Evolutionary conservation across 371 early-diverging fungal genomes (phyloP).

Genomic region (Funneliformis caledonium): DNA sequence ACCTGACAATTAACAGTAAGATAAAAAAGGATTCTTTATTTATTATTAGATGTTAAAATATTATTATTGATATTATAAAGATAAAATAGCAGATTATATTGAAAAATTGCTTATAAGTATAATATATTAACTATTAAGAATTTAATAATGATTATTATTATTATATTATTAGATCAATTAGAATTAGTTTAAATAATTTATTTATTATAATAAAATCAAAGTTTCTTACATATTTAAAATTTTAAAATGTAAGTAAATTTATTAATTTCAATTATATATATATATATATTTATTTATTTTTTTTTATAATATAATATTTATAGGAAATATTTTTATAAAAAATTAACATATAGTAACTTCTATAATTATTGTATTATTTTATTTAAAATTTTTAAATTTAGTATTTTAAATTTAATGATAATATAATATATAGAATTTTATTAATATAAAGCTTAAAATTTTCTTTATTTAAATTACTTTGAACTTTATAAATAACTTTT

Average conservation of each 20-base stretch:
- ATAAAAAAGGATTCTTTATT: background rate
- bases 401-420: too few relatives aligned
- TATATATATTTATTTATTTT: constrained; percentile 15
- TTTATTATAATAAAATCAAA: constrained; percentile 92
- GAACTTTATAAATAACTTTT: too few relatives aligned
- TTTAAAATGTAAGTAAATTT: constrained; percentile 39
- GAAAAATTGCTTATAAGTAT: constrained; percentile 60
- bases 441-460: too few relatives aligned
- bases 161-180: constrained; percentile 96
- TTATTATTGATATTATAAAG: constrained; percentile 89
- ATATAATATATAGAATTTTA: too few relatives aligned
- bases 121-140: constrained; percentile 79
- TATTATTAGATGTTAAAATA: constrained; percentile 68
- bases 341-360: constrained; percentile 74
- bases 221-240: constrained; percentile 50
- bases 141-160: constrained; percentile 96
- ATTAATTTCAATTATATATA: background rate
- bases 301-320: constrained; percentile 68
- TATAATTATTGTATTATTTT: too few relatives aligned
- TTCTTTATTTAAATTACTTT: too few relatives aligned
- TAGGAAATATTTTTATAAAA: constrained; percentile 96
- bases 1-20: constrained; percentile 81
- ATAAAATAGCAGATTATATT: constrained; percentile 90
- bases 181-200: constrained; percentile 88
- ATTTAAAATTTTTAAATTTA: too few relatives aligned